Evolutionary conservation across 140 eudicot species (phyloP), one percentile per base, ranked within the genome.

Genomic region (Erigeron philadelphicus): DNA sequence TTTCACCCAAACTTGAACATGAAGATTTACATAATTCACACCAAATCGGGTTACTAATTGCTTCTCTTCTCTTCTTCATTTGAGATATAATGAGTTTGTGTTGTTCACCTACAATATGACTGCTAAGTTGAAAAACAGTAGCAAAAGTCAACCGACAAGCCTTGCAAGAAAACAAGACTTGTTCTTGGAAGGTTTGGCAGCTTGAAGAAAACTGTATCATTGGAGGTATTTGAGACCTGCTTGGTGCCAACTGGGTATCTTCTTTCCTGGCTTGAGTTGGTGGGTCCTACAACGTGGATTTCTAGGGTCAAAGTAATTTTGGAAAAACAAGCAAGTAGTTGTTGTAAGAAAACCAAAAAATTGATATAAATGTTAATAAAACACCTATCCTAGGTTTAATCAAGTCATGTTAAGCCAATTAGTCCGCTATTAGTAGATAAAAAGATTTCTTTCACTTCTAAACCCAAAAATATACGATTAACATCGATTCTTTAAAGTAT

Each of bases 1-100:
- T 61, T 68, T 71, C 83, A 7, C 67, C 50, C 54, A 60, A 54
- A 78, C 85, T 74, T 21, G 88, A 84, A 69, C 85, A 72, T 6
- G 79, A 78, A 47, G 81, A 61, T 56, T 66, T 68, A 68, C 85
- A 84, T 61, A 72, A 13, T 17, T 77, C 83, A 60, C 88, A 80
- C 66, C 75, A 70, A n/a, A 80, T 66, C 11, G 88, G 88, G 70
- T 81, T 84, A 76, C 85, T 80, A 58, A 75, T 60, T 68, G 72
- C 78, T 38, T 40, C 73, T 62, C 52, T 64, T 43, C 74, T 70
- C 61, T 57, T 84, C 81, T 80, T 84, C 77, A 74, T 77, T 13
- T 77, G 61, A 67, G 74, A 44, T 47, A 84, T 10, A 61, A 61
- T 78, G 67, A 61, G 63, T 57, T 71, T 75, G 79, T 84, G 88